These are phyloP conservation scores for Sindora glabra DNA, from an alignment of 306 rosid species.

Conservation along the genomic window DNA sequence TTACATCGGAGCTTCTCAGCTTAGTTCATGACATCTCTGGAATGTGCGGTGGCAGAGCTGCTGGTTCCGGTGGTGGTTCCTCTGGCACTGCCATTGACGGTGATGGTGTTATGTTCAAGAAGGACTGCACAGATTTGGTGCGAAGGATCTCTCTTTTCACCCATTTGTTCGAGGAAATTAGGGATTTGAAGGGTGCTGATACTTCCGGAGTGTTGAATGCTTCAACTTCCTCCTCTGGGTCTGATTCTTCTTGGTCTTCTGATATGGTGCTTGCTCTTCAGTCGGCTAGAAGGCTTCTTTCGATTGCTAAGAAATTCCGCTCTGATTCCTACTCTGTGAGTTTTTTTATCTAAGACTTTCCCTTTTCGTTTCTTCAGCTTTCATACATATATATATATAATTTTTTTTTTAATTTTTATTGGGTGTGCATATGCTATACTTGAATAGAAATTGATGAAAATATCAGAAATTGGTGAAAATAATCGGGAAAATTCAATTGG, in stretches of 20 bases:
- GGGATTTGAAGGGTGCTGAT: slow-evolving; percentile 31
- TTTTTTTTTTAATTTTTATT: neutral
- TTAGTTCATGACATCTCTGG: slow-evolving; percentile 49
- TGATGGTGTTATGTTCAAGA: slow-evolving; percentile 49
- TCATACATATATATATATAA: neutral
- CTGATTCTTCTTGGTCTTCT: slow-evolving; percentile 38
- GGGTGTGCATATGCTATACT: neutral
- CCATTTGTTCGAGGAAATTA: slow-evolving; percentile 74
- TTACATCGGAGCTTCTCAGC: slow-evolving; percentile 36
- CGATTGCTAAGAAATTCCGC: slow-evolving; percentile 40
- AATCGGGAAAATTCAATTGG: neutral
- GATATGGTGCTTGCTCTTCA: slow-evolving; percentile 69
- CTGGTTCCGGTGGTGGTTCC: slow-evolving; percentile 2
- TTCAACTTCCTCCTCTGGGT: slow-evolving; percentile 18
- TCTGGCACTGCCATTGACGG: slow-evolving; percentile 3
- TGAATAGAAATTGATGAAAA: neutral
- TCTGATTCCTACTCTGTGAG: slow-evolving; percentile 51
- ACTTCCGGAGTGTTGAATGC: slow-evolving; percentile 5
- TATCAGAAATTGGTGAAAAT: no score
- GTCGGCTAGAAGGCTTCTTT: slow-evolving; percentile 58
- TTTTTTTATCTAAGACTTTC: slow-evolving; percentile 1
- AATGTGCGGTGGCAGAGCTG: slow-evolving; percentile 34
- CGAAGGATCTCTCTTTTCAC: slow-evolving; percentile 85
- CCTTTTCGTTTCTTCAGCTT: neutral
- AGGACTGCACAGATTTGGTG: slow-evolving; percentile 86